Base-by-base conservation (phyloP, 2,329 filamentous ascomycete genomes). In the Talaromyces funiculosus region DNA sequence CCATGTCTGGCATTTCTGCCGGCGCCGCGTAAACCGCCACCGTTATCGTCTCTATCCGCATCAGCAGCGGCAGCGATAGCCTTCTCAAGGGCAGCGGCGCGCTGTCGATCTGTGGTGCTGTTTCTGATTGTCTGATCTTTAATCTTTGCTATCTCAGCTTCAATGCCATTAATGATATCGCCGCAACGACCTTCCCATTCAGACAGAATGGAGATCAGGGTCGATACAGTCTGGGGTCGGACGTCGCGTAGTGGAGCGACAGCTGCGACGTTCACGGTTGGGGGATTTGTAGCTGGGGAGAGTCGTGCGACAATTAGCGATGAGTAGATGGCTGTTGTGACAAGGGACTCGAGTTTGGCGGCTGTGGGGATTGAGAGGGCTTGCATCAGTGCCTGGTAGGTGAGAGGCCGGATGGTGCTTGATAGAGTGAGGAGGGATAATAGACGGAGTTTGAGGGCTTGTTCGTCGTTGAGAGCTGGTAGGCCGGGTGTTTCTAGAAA, bases 171-270 rank as follows among this genome's bases (percentile, higher is more conserved):
- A 2, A 97, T 84, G 1, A 91, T 90, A 3, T 80, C 77, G 5
- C 85, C 84, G 78, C 93, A 97, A 61, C 92, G 86, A n/a, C 76
- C 78, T 57, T 88, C 86, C 93, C 93, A 99, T 59, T 82, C 82
- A 31, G 82, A 80, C 10, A 99, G 82, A 12, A 86, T 84, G 3
- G 77, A 73, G 29, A 91, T 82, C 77, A 97, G 87, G 1, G 77
- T 75, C 0, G 86, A 84, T 12, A 96, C 82, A 60, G 87, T 85
- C 61, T 85, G 85, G 0, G 92, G 91, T 1, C 85, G 83, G 1
- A 96, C 84, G 72, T 99, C 94, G 20, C 94, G 91, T 1, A 97
- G 84, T 0, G 94, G 89, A 0, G 92, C 86, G 33, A 97, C 86
- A 63, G 89, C 88, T 55, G 87, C 88, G 58, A 97, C 86, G 70